Evolutionary conservation across 2,329 filamentous ascomycete genomes (phyloP), one percentile per base, ranked within the genome.

Genomic region (Fusarium compactum): DNA sequence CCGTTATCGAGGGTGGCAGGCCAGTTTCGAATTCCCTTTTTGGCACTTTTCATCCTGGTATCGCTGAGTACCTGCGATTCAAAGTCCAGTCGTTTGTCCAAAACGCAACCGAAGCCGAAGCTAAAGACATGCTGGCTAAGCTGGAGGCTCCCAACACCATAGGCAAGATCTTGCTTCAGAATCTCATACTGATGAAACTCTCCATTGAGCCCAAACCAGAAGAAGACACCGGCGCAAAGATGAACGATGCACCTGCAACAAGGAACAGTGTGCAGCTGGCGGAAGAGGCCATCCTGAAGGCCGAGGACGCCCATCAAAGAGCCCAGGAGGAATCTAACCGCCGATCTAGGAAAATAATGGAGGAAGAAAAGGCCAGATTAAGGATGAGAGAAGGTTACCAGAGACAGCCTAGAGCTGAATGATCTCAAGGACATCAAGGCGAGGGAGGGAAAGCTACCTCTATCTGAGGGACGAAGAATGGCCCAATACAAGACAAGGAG

Each of bases 161-260:
- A 6, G 22, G 15, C 11, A 38, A 50, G 4, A 15, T 40, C 4
- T 2, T 62, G 2, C 15, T 62, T 0, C 6, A 24, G 16, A 62
- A 18, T 14, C 5, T 62, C 3, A 5, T 38, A 0, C 38, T 62
- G 0, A 6, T 34, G 8, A 58, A 38, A 5, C 15, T 45, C 3
- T 20, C 34, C 9, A n/a, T 18, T 6, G 9, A 6, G 18, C 5
- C 16, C 9, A 7, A 7, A 3, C 0, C 5, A n/a, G 5, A 38
- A 38, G 34, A n/a, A 6, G 5, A 2, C 0, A n/a, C 5, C 10
- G 18, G 0, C 3, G 5, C 1, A 4, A 6, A 38, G 1, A 38
- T 1, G 14, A 18, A 3, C 2, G 2, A 20, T 34, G 5, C 16
- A 10, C 0, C 16, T 3, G 2, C 16, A 34, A 0, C 15, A 10